These are phyloP conservation scores for Xylariaceae sp. DNA, from an alignment of 2,329 filamentous ascomycete genomes.

Conservation along the genomic window DNA sequence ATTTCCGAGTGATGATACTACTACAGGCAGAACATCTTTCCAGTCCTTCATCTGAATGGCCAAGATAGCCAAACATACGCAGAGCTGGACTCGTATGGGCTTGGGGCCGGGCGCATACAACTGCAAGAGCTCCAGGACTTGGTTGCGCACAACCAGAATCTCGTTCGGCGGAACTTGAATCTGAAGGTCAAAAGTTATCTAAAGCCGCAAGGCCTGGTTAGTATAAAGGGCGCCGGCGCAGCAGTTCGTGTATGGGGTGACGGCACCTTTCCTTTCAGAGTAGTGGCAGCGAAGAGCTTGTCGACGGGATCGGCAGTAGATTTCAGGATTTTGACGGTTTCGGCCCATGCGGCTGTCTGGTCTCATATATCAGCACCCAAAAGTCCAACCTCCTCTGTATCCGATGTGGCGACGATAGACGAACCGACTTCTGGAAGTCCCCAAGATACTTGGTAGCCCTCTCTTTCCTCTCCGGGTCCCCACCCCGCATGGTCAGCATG, in stretches of 20 bases:
- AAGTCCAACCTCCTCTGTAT: not conserved
- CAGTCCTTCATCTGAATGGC: conserved; percentile 95
- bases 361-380: conserved; percentile 19
- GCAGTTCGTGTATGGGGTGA: conserved; percentile 2
- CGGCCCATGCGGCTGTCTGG: conserved; percentile 85
- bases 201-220: conserved; percentile 17
- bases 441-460: conserved; percentile 88
- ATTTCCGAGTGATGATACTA: conserved; percentile 71
- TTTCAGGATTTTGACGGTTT: conserved; percentile 80
- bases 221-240: conserved; percentile 6
- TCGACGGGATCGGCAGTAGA: conserved; percentile 75
- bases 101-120: conserved; percentile 77
- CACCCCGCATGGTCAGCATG: conserved; percentile 86
- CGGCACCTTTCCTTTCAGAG: conserved; percentile 91
- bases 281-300: conserved; percentile 93
- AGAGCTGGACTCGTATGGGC: conserved; percentile 82
- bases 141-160: conserved; percentile 71
- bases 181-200: conserved; percentile 93
- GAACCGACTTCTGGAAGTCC: conserved; percentile 95
- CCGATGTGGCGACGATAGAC: conserved; percentile 33
- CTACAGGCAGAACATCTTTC: conserved; percentile 83
- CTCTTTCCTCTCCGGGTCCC: conserved; percentile 75
- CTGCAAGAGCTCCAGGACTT: conserved; percentile 75
- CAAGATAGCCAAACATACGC: conserved; percentile 87
- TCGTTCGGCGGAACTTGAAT: conserved; percentile 76